Evolutionary conservation across 768 basidiomycete genomes (phyloP).

Genomic region (Pisolithus microcarpus): DNA sequence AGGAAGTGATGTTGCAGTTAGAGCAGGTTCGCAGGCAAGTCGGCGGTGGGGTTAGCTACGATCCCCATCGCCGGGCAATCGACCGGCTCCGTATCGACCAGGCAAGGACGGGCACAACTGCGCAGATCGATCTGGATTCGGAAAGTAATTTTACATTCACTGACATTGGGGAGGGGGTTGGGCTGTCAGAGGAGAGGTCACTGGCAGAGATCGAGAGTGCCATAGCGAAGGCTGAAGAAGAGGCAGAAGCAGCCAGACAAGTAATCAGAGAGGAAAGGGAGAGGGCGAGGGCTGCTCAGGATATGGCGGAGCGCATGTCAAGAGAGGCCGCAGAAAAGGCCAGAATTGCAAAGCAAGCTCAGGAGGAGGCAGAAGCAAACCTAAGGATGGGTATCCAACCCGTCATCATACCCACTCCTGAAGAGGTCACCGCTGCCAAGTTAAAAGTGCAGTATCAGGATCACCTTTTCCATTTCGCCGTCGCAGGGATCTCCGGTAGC

Average conservation of each 20-base stretch:
- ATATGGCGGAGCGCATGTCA: not conserved
- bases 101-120: not conserved
- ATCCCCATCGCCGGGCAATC: not conserved
- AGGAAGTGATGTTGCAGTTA: not conserved
- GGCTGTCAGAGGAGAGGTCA: not conserved
- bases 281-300: not conserved
- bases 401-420: conserved; percentile 10
- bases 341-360: not conserved
- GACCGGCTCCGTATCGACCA: not conserved
- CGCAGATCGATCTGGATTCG: not conserved
- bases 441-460: conserved; percentile 8
- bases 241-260: not conserved
- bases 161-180: not conserved
- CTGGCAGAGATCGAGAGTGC: not conserved
- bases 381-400: conserved; percentile 12
- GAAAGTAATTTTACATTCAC: not conserved
- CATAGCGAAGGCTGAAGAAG: not conserved
- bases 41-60: not conserved
- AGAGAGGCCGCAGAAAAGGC: not conserved
- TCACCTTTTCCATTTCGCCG: conserved; percentile 21
- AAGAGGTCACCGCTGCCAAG: conserved; percentile 7
- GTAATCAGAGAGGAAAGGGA: conserved; percentile 2
- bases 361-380: conserved; percentile 3
- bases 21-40: not conserved
- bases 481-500: conserved; percentile 20